Evolutionary conservation across 306 rosid species (phyloP).

Genomic region (Rosa chinensis): DNA sequence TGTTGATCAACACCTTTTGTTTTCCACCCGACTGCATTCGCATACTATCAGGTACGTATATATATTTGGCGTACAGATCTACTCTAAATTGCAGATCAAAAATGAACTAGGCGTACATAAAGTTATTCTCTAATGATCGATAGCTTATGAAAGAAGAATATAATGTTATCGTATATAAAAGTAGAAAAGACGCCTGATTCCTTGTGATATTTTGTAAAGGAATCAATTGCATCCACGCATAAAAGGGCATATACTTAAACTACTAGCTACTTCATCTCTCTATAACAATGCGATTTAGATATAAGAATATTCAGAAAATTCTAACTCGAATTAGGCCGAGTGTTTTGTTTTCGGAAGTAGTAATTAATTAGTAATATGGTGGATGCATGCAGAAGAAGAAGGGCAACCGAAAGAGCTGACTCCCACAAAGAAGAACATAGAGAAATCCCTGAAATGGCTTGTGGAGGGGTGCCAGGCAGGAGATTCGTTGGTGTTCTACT

Average conservation of each 20-base stretch:
- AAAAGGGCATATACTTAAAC: too few species aligned
- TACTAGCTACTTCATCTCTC: too few species aligned
- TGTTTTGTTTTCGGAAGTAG: neutral
- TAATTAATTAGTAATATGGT: neutral
- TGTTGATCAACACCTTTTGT: slow-evolving; percentile 39
- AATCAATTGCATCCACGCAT: too few species aligned
- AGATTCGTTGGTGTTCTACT: slow-evolving; percentile 76
- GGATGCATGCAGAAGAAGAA: slow-evolving; percentile 38
- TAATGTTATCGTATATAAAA: neutral
- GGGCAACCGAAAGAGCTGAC: slow-evolving; percentile 16
- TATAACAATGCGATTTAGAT: too few species aligned
- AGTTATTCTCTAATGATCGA: neutral
- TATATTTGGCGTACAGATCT: neutral
- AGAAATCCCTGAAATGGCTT: slow-evolving; percentile 64
- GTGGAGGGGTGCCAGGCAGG: slow-evolving; percentile 63
- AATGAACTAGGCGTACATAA: neutral
- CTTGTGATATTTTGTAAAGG: too few species aligned
- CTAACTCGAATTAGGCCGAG: neutral
- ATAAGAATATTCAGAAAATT: too few species aligned
- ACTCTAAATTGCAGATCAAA: neutral
- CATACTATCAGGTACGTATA: slow-evolving; percentile 63
- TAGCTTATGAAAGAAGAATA: neutral
- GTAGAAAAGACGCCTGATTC: neutral
- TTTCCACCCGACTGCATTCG: slow-evolving; percentile 50
- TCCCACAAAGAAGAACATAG: slow-evolving; percentile 72